Base-by-base conservation (phyloP, 23 red algal genomes). In the Gracilaria vermiculophylla region DNA sequence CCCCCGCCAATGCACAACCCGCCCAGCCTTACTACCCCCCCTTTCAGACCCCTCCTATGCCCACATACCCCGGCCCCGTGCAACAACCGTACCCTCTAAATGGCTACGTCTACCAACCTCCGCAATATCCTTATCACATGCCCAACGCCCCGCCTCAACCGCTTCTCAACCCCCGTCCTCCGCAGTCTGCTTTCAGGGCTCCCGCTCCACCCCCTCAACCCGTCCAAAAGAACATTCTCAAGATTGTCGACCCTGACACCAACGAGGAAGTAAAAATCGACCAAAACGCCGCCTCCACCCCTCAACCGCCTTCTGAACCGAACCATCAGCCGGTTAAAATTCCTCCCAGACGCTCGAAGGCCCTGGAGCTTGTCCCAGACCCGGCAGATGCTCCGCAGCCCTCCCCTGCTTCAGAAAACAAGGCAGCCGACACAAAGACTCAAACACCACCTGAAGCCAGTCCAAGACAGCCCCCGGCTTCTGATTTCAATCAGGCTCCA, bases 181-280 rank as follows among this genome's bases (percentile, higher is more conserved):
- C 76, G 8, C 53, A 79, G 76, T n/a, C 76, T 57, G n/a, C 76
- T 2, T 60, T 41, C 45, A 60, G 49, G 49, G 21, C 42, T 28
- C 19, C 49, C 50, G 39, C 65, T 10, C 12, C 65, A 25, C 67
- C 66, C 9, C 66, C 43, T 17, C 84, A 78, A 78, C 84, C 84
- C 25, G 44, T 48, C 35, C 34, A 76, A 16, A 88, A 88, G 37
- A 65, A 39, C 21, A 88, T 88, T 33, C 69, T 88, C 54, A 53
- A 67, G 49, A 88, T 88, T 47, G 84, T 88, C 72, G 84, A 88
- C 42, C 84, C 84, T 10, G 84, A 77, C 24, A 88, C 84, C 33
- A 88, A 88, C 55, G 84, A 88, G 44, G 84, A 88, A 44, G 72
- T 88, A 44, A 88, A 88, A 47, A 57, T 78, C 35, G 69, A 77